Conservation (phyloP, 2,329 filamentous ascomycete genomes). For the Coniochaeta prunicola region DNA sequence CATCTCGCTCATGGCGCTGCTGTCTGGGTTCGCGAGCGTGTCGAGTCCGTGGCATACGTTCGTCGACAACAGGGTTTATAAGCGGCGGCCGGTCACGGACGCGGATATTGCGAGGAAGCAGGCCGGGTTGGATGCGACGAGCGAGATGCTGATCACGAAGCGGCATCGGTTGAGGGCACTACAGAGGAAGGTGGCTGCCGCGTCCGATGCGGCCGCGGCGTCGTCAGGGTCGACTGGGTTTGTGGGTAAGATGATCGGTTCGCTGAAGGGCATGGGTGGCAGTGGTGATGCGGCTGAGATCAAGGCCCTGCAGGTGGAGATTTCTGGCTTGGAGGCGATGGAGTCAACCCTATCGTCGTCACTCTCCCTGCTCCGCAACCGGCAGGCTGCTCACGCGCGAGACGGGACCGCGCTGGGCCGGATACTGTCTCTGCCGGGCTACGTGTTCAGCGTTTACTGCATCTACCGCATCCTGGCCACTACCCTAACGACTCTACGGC, state of each 20-base stretch:
- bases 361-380: conserved; percentile 54
- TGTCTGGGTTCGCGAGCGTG: conserved; percentile 87
- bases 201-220: conserved; percentile 10
- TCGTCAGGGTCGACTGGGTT: conserved; percentile 44
- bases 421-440: conserved; percentile 53
- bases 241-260: conserved; percentile 66
- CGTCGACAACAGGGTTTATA: conserved; percentile 46
- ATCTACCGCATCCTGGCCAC: conserved; percentile 75
- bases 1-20: conserved; percentile 75
- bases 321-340: conserved; percentile 75
- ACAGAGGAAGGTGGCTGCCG: conserved; percentile 49
- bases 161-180: conserved; percentile 63
- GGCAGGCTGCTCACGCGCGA: conserved; percentile 57
- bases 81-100: conserved; percentile 57
- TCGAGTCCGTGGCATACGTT: conserved; percentile 83
- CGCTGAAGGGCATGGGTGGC: conserved; percentile 48
- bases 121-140: conserved; percentile 68
- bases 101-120: conserved; percentile 70
- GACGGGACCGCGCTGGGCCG: conserved; percentile 62
- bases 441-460: conserved; percentile 74
- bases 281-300: conserved; percentile 52
- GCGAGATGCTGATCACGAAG: conserved; percentile 72
- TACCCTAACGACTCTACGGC: conserved; percentile 57
- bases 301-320: conserved; percentile 61
- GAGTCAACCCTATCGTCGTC: conserved; percentile 61